Evolutionary conservation across 768 basidiomycete species (phyloP), one percentile per base, ranked within the genome.

Genomic region (Macrolepiota dolichaula): DNA sequence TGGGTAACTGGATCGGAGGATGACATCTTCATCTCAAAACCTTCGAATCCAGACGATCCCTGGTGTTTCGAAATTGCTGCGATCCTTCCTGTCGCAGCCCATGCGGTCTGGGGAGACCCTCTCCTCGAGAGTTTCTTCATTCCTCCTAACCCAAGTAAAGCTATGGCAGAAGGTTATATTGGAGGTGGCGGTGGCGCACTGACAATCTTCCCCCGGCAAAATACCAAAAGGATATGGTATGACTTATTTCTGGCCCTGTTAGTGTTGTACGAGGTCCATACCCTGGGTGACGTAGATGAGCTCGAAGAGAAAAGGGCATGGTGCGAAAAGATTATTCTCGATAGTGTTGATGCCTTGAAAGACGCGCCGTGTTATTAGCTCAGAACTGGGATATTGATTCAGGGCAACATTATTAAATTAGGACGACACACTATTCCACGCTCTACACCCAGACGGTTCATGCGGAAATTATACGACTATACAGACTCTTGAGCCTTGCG

Each of bases 211-310:
- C 73, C 80, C 12, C 78, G 89, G 52, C 90, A 92, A 72, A 82
- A 78, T 69, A 92, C 89, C 52, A 92, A 92, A 71, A 74, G 89
- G 62, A 65, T 86, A 51, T 92, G 90, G 91, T 92, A 91, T 69
- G 85, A 84, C 35, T 67, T 91, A 5, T 91, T 87, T 69, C 67
- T 88, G 61, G 84, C 86, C 12, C 66, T 86, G 11, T 71, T 87
- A 1, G 73, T 87, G 55, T 70, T 87, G 51, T 74, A 74, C 25
- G 81, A 80, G 58, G 59, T 32, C 51, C 59, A 42, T 49, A 53
- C 49, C 59, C 37, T 58, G 56, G 50, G 44, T 65, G 47, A 50
- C 15, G 38, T 24, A 44, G 29, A 57, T 25, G 63, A 35, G 66
- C 66, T 29, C 66, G 58, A 53, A 66, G 69, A 54, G 47, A 73